Base-by-base conservation (phyloP, 2,329 filamentous ascomycete genomes). In the Fusarium humuli region DNA sequence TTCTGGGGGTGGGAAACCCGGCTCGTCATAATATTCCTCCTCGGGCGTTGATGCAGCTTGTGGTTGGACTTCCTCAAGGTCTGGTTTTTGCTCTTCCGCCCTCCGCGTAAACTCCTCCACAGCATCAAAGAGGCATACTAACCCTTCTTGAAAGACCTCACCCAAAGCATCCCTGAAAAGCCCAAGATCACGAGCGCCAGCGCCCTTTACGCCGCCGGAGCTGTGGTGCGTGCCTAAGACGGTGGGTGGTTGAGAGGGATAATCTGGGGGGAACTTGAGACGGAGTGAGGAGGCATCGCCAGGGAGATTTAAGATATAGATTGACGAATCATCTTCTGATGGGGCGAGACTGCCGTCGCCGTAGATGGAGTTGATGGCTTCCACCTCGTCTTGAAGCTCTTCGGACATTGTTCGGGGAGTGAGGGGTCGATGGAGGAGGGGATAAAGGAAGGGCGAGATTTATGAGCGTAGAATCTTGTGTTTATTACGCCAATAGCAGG, bases 91-190 rank as follows among this genome's bases (percentile, higher is more conserved):
- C 44, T 81, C 79, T 57, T 81, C 80, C 4, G 79, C 78, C 22
- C 83, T 74, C 55, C 85, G 83, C 59, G 82, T 85, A 70, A 92
- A 82, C 75, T 92, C 91, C 75, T 97, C 94, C 40, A 98, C 86
- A n/a, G 97, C 86, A 77, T 98, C 95, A 75, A 94, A 99, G 5
- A 99, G 83, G 75, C 94, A 98, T 23, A 97, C 94, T 55, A 89
- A 86, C 0, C 94, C 94, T 0, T 89, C 87, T 55, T 87, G 85
- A 78, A 91, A 97, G 7, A 92, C 86, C n/a, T 84, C 83, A 2
- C 83, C 84, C 32, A 98, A 81, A 0, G 91, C 90, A 37, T 89
- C 84, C 30, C 90, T 84, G 61, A 96, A 90, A 4, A 92, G 80
- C 4, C 87, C 86, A n/a, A 94, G 84, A 52, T 94, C 87, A 54